Evolutionary conservation across 2,329 filamentous ascomycete genomes (phyloP).

Genomic region (Aspergillus pseudoglaucus): DNA sequence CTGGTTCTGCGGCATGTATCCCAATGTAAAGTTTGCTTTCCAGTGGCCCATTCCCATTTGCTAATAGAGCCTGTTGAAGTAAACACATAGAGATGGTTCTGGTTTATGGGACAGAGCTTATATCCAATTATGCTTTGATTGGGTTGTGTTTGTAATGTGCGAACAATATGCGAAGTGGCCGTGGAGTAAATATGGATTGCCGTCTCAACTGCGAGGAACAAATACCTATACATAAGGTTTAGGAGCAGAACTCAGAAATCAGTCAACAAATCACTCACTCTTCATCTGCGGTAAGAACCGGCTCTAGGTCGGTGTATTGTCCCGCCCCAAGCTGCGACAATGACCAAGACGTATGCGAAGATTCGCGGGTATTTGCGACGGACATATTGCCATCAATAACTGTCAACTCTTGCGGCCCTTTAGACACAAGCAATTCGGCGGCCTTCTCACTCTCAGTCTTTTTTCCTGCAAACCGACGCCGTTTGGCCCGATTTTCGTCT

Average conservation of each 20-base stretch:
- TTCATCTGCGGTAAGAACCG: conserved; percentile 53
- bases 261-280: conserved; percentile 32
- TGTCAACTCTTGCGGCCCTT: not conserved
- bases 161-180: conserved; percentile 70
- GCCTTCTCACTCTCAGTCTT: conserved; percentile 16
- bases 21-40: conserved; percentile 40
- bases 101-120: conserved; percentile 45
- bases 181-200: conserved; percentile 77
- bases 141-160: conserved; percentile 57
- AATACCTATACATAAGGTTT: conserved; percentile 45
- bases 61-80: conserved; percentile 46
- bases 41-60: conserved; percentile 54
- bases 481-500: conserved; percentile 23
- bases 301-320: conserved; percentile 50
- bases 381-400: not conserved
- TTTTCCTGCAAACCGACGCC: conserved; percentile 23
- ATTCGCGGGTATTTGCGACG: not conserved
- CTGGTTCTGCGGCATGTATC: conserved; percentile 32
- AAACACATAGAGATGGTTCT: conserved; percentile 49
- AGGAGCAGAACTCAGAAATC: not conserved
- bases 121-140: conserved; percentile 45
- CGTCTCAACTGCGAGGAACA: conserved; percentile 68
- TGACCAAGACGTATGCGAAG: conserved; percentile 32
- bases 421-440: not conserved
- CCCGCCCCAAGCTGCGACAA: conserved; percentile 49